These are phyloP conservation scores for Cyclotella distinguenda DNA, from an alignment of 108 stramenopile genomes.

Conservation along the genomic window DNA sequence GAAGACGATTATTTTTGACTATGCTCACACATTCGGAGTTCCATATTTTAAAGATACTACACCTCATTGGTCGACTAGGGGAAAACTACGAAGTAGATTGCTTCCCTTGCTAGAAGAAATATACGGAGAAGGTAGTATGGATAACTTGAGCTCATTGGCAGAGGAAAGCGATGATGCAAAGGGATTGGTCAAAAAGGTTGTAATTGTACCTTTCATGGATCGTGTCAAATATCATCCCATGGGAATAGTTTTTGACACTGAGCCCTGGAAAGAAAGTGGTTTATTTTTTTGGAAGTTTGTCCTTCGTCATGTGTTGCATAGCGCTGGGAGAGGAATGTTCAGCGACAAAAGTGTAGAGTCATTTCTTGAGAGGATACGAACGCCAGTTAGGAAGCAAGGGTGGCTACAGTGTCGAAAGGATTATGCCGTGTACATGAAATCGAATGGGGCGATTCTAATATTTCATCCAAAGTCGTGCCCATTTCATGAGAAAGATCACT, in stretches of 20 bases:
- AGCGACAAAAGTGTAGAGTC: conserved; percentile 74
- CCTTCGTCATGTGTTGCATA: conserved; percentile 73
- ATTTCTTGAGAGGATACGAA: conserved; percentile 57
- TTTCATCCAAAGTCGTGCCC: conserved; percentile 75
- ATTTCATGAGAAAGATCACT: conserved; percentile 58
- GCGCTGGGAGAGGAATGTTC: conserved; percentile 80
- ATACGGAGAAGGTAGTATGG: conserved; percentile 92
- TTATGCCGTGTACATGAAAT: conserved; percentile 76
- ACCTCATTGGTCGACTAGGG: conserved; percentile 94
- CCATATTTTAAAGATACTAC: conserved; percentile 96
- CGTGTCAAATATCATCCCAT: conserved; percentile 57
- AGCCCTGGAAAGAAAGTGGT: conserved; percentile 58
- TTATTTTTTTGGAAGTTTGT: conserved; percentile 88
- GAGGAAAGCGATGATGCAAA: conserved; percentile 81
- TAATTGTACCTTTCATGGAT: conserved; percentile 67
- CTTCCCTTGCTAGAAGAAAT: conserved; percentile 89
- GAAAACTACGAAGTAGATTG: conserved; percentile 91
- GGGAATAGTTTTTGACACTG: conserved; percentile 71
- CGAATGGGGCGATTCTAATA: conserved; percentile 62
- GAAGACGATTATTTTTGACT: conserved; percentile 67
- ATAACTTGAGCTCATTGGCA: conserved; percentile 78
- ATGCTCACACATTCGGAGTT: conserved; percentile 92
- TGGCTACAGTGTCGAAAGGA: conserved; percentile 90
- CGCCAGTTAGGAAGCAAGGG: conserved; percentile 47
- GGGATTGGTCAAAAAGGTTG: conserved; percentile 57